A percentile compares a stretch with the other conserved stretches of the same genome.
These are phyloP conservation scores for Baorangia bicolor DNA, from an alignment of 768 basidiomycete genomes.

Conservation along the genomic window DNA sequence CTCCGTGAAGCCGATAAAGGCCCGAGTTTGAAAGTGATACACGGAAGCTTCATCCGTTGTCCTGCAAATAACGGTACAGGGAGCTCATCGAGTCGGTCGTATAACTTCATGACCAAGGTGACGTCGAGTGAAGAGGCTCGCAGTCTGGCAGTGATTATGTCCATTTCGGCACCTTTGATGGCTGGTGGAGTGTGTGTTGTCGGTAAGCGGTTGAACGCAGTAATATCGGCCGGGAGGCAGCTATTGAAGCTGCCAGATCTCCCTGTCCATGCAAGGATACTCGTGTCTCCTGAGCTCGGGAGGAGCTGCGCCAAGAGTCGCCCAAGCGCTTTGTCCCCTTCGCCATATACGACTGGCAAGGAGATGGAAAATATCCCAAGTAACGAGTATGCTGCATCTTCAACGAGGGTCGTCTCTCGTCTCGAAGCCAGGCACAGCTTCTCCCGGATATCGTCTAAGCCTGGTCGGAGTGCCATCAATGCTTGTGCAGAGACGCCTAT, in stretches of 20 bases:
- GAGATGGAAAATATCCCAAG: neutral
- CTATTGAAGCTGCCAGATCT: slow-evolving; percentile 5
- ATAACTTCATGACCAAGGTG: neutral
- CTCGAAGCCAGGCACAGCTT: neutral
- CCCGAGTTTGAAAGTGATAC: slow-evolving; percentile 4
- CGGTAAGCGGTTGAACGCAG: neutral
- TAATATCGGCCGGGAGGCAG: neutral
- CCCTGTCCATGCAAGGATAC: slow-evolving; percentile 8
- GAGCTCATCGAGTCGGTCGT: neutral
- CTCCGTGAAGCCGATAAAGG: neutral
- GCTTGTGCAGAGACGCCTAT: neutral
- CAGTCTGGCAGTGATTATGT: neutral
- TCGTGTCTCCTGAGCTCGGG: neutral
- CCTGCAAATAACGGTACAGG: neutral
- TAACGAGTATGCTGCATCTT: neutral
- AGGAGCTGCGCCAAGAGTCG: slow-evolving; percentile 3
- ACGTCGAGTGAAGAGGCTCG: neutral
- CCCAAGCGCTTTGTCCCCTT: slow-evolving; percentile 3
- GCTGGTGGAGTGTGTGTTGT: neutral
- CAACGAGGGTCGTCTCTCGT: neutral
- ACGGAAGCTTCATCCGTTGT: slow-evolving; percentile 7
- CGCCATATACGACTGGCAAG: slow-evolving; percentile 1
- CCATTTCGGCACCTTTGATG: neutral
- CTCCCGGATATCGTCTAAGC: neutral
- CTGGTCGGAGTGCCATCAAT: neutral